A percentile compares a stretch with the other conserved stretches of the same genome.
phyloP scores from a whole-genome alignment of 1,284 basidiomycete genomes.

The Malassezia yamatoensis region DNA sequence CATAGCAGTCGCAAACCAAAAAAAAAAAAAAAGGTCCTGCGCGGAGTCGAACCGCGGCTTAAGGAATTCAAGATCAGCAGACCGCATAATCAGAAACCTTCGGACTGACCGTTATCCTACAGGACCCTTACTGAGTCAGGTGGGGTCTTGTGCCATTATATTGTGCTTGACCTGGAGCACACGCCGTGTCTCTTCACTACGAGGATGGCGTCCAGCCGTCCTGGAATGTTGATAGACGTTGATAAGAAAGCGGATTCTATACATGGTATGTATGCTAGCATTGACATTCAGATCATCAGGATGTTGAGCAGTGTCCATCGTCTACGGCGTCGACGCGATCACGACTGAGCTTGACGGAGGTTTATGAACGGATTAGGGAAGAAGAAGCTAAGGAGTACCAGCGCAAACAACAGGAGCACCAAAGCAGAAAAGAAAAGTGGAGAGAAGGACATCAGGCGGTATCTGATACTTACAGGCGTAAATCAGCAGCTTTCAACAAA shows the following conservation, averaged over 20 bases:
- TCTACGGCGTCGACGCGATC: conserved; percentile 13
- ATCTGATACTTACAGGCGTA: too few relatives aligned
- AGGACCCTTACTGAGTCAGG: conserved; percentile 7
- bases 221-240: not conserved
- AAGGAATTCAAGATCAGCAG: conserved; percentile 14
- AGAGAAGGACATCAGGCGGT: not conserved
- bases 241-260: not conserved
- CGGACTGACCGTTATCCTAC: conserved; percentile 23
- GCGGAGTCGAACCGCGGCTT: conserved; percentile 23
- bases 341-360: conserved; percentile 1
- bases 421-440: not conserved
- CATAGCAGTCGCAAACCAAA: too few relatives aligned
- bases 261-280: not conserved
- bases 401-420: not conserved
- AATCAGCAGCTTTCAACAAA: too few relatives aligned
- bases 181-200: not conserved
- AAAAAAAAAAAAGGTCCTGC: conserved; percentile 17
- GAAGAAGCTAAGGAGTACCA: not conserved
- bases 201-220: not conserved
- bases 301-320: not conserved
- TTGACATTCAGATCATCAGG: not conserved
- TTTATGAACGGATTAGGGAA: not conserved
- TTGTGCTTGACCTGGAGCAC: too few relatives aligned
- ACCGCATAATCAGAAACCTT: conserved; percentile 18
- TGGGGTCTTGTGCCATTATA: too few relatives aligned